A percentile compares a stretch with the other conserved stretches of the same genome.
Evolutionary conservation across 148 eudicot genomes (phyloP).

Genomic region (Spergularia bocconei): DNA sequence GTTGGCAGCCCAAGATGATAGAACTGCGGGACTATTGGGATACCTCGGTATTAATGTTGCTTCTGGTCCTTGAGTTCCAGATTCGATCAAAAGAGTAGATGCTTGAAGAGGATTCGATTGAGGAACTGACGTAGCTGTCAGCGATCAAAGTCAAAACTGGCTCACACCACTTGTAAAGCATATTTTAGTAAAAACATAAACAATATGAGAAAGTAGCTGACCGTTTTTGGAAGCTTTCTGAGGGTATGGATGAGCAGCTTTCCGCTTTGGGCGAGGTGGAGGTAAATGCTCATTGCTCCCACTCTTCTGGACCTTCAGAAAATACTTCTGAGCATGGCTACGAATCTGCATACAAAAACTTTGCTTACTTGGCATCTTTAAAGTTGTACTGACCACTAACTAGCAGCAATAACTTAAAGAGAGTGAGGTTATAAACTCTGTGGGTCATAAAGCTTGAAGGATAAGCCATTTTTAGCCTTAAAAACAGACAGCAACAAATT

Average conservation of each 20-base stretch:
- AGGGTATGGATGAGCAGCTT: constrained; percentile 97
- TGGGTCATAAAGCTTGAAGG: background rate
- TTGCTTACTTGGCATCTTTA: background rate
- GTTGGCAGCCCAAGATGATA: constrained; percentile 47
- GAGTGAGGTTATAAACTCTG: background rate
- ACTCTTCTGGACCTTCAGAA: constrained; percentile 90
- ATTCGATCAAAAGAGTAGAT: constrained; percentile 40
- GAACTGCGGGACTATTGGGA: constrained; percentile 36
- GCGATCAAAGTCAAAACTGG: constrained; percentile 14
- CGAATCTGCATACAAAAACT: constrained; percentile 70
- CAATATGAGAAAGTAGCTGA: constrained; percentile 21
- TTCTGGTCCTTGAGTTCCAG: constrained; percentile 44
- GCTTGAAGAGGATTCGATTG: constrained; percentile 40
- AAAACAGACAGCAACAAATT: background rate
- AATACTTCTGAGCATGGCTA: constrained; percentile 97
- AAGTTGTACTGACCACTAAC: background rate
- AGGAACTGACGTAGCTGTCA: constrained; percentile 45
- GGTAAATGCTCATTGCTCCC: constrained; percentile 93
- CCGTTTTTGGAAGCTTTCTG: constrained; percentile 92
- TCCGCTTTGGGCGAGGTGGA: constrained; percentile 96
- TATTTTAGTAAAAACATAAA: no score
- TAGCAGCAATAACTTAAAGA: background rate
- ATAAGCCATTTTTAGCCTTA: no score
- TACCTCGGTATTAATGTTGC: constrained; percentile 34
- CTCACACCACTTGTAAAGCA: no score